Conservation (phyloP, 306 rosid species). For the Inga oerstediana region DNA sequence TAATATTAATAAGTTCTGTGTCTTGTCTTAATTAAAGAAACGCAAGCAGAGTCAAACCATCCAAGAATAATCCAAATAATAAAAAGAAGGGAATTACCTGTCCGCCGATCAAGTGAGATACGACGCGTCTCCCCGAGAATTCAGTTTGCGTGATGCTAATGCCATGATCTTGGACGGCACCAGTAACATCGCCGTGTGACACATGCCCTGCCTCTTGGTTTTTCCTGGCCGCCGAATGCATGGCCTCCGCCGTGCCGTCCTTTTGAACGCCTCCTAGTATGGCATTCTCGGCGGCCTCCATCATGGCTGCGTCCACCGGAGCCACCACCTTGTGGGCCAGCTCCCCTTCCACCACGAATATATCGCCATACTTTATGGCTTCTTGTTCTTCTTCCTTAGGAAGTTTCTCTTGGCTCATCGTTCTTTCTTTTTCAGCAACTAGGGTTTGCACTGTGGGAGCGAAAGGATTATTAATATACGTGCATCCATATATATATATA, state of each 20-base stretch:
- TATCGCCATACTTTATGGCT: slow-evolving; percentile 49
- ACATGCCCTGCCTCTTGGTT: slow-evolving; percentile 49
- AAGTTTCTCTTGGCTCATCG: slow-evolving; percentile 60
- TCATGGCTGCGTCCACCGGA: slow-evolving; percentile 47
- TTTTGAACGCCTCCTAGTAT: slow-evolving; percentile 42
- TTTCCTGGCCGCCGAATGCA: slow-evolving; percentile 49
- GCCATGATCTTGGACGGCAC: slow-evolving; percentile 1
- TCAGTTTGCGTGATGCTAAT: slow-evolving; percentile 33
- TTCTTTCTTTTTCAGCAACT: neutral
- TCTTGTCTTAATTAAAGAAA: neutral
- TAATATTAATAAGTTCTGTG: no score
- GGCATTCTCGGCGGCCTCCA: slow-evolving; percentile 53
- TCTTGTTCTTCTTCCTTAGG: slow-evolving; percentile 32
- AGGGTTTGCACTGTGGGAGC: neutral
- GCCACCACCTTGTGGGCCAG: slow-evolving; percentile 44
- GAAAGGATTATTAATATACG: slow-evolving; percentile 4
- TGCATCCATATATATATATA: slow-evolving; percentile 20
- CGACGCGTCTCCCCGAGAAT: slow-evolving; percentile 32
- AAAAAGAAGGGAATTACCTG: slow-evolving; percentile 40
- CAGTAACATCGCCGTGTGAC: slow-evolving; percentile 25
- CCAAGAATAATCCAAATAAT: neutral
- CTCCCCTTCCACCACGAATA: slow-evolving; percentile 45
- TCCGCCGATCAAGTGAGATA: slow-evolving; percentile 45
- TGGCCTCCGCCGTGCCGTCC: slow-evolving; percentile 47
- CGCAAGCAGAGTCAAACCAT: neutral